Conservation (phyloP, 345 rosid genomes). For the Gossypium australe region DNA sequence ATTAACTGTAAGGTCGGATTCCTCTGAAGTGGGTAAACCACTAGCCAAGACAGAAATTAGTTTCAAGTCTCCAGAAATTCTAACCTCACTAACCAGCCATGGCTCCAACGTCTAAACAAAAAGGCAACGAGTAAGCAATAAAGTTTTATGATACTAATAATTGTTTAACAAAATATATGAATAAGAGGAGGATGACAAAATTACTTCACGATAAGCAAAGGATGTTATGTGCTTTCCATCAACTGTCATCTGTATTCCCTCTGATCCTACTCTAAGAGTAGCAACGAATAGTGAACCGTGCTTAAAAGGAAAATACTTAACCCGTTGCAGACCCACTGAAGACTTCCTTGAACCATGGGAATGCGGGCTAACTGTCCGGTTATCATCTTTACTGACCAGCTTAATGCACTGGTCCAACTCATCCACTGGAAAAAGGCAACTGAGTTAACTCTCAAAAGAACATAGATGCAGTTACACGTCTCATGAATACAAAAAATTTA, state of each 20-base stretch:
- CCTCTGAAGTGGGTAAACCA: constrained; percentile 92
- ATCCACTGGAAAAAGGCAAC: constrained; percentile 47
- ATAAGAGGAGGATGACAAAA: constrained; percentile 12
- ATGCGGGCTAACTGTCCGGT: constrained; percentile 24
- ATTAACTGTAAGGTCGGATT: constrained; percentile 69
- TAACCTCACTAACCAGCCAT: constrained; percentile 88
- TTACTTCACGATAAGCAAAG: constrained; percentile 90
- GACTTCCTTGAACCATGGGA: constrained; percentile 33
- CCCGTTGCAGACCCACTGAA: constrained; percentile 31
- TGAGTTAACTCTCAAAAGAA: not conserved
- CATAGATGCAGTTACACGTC: not conserved
- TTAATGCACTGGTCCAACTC: constrained; percentile 86
- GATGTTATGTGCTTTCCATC: constrained; percentile 97
- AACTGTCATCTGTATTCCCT: constrained; percentile 90
- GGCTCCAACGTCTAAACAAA: constrained; percentile 81
- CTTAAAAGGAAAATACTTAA: constrained; percentile 77
- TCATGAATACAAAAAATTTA: not conserved
- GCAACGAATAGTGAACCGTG: constrained; percentile 77
- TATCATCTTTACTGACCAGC: constrained; percentile 67
- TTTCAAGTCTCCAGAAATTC: constrained; percentile 74
- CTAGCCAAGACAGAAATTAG: constrained; percentile 70
- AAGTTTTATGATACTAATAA: not conserved
- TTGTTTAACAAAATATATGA: constrained; percentile 1
- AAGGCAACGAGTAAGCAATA: constrained; percentile 20
- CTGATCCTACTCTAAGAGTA: constrained; percentile 82